Conservation (phyloP, 306 rosid genomes). For the Pyrus pyrifolia region DNA sequence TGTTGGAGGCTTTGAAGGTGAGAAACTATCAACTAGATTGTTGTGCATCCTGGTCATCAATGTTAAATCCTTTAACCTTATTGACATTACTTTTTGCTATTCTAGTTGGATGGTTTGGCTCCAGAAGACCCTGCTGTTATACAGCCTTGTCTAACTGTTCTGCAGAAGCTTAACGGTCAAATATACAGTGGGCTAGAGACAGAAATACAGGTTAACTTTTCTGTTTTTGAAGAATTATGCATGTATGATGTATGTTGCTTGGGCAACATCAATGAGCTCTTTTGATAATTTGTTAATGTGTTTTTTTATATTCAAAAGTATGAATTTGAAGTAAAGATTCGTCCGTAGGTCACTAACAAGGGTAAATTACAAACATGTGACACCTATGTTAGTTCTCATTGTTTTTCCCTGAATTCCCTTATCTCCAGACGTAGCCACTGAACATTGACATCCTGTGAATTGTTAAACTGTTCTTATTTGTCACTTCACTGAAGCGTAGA, state of each 20-base stretch:
- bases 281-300: not conserved
- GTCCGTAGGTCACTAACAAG: not conserved
- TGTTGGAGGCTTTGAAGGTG: slow-evolving; percentile 71
- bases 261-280: not conserved
- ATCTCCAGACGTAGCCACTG: not conserved
- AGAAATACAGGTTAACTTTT: slow-evolving; percentile 59
- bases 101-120: slow-evolving; percentile 52
- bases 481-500: not conserved
- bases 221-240: not conserved
- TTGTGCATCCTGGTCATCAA: not conserved
- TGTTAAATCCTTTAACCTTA: not conserved
- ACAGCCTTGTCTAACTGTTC: slow-evolving; percentile 65
- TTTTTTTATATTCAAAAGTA: not conserved
- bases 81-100: slow-evolving; percentile 17
- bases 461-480: not conserved
- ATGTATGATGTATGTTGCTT: not conserved
- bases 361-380: not conserved
- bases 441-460: not conserved
- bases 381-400: not conserved
- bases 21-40: slow-evolving; percentile 12
- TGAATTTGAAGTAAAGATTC: not conserved
- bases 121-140: slow-evolving; percentile 50
- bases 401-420: too few relatives aligned
- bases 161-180: slow-evolving; percentile 55
- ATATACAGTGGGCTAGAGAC: slow-evolving; percentile 41